Percentiles rank a stretch among this genome's conserved stretches.
Evolutionary conservation across 2,329 filamentous ascomycete species (phyloP).

Genomic region (Nemania abortiva): DNA sequence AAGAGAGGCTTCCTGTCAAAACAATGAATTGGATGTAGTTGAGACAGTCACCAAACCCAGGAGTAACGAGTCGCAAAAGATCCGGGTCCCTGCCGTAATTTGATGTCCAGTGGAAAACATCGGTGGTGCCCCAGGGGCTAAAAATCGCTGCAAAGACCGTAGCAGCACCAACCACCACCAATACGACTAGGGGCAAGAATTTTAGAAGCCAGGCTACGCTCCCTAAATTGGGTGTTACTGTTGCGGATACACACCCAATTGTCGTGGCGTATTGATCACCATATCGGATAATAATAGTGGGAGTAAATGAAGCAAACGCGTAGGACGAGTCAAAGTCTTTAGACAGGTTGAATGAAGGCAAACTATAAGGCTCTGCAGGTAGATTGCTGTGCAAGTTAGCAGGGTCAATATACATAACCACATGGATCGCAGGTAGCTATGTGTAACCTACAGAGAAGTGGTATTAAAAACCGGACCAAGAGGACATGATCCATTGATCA

Average conservation of each 20-base stretch:
- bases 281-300: slow-evolving; percentile 79
- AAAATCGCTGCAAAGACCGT: slow-evolving; percentile 87
- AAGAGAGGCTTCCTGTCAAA: slow-evolving; percentile 85
- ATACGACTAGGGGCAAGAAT: slow-evolving; percentile 81
- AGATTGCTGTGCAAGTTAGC: slow-evolving; percentile 35
- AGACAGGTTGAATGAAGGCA: slow-evolving; percentile 80
- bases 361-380: slow-evolving; percentile 51
- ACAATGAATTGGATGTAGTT: slow-evolving; percentile 96
- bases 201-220: slow-evolving; percentile 74
- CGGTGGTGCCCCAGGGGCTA: slow-evolving; percentile 92
- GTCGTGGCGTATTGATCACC: slow-evolving; percentile 73
- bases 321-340: slow-evolving; percentile 86
- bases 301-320: slow-evolving; percentile 83
- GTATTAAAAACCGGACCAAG: slow-evolving; percentile 76
- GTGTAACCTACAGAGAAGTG: slow-evolving; percentile 55
- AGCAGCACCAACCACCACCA: slow-evolving; percentile 83
- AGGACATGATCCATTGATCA: slow-evolving; percentile 76
- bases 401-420: slow-evolving; percentile 26
- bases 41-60: slow-evolving; percentile 94
- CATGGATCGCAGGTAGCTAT: slow-evolving; percentile 15
- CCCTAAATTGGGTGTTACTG: slow-evolving; percentile 86
- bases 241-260: slow-evolving; percentile 84
- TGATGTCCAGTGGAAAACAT: slow-evolving; percentile 96
- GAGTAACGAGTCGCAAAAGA: slow-evolving; percentile 89
- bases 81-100: slow-evolving; percentile 97